Base-by-base conservation (phyloP, 768 basidiomycete species). In the Phanerochaete carnosa region DNA sequence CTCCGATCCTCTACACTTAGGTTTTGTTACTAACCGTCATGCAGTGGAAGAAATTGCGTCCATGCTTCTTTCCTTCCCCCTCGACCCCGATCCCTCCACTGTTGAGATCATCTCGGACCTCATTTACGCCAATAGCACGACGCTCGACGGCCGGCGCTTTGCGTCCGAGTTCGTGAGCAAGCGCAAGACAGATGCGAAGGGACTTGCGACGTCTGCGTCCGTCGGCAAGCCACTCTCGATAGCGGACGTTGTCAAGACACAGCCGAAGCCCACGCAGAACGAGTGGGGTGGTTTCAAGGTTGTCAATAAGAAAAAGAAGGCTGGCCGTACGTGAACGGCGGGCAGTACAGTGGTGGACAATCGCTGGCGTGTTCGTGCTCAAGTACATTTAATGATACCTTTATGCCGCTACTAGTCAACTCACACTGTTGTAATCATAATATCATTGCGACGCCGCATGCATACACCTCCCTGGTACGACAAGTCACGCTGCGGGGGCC, bases 1-100 rank as follows among this genome's bases (percentile, higher is more conserved):
- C 13, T 23, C 7, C 25, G 9, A 19, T 32, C 2, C 8, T 43
- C 19, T 43, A 55, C 37, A 39, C 53, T 61, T 60, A 59, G 25
- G 33, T 29, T 8, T 43, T 45, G 8, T 29, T 50, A 45, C 45
- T 52, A 52, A 53, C 47, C n/a, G 25, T 29, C 29, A 33, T 55
- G 3, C 68, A 97, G 95, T 96, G 56, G 97, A 98, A 72, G 97
- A 98, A 66, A 95, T 98, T 70, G 88, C 94, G 69, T 88, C 91
- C 49, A 96, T 98, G 94, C 78, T 99, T 25, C 83, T 99, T 26
- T 87, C 91, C 0, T 98, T 99, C 80, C 92, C 96, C 2, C 74
- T 98, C 54, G 95, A 98, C 64, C 92, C 90, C 22, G 92, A 90
- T 66, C 77, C 84, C 66, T 86, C 84, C 16, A 93, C 90, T 0